Evolutionary conservation across 2,329 filamentous ascomycete genomes (phyloP).

Genomic region (Calonectria multiphialidica): DNA sequence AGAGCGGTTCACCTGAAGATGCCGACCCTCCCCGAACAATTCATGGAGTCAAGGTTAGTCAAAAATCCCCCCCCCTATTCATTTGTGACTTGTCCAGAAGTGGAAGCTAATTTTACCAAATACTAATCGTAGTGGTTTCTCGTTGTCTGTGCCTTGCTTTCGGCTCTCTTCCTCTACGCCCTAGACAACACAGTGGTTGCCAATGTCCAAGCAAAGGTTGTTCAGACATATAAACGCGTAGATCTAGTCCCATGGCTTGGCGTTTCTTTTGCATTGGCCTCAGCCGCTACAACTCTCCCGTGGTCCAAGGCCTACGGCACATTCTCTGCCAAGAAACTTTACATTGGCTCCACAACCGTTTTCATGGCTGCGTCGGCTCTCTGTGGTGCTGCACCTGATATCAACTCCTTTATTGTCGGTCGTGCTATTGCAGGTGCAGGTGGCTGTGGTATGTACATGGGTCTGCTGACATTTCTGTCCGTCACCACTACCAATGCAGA

Average conservation of each 20-base stretch:
- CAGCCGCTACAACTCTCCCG: neutral
- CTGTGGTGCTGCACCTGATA: neutral
- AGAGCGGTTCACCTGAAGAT: neutral
- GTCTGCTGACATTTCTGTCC: neutral
- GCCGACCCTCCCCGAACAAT: neutral
- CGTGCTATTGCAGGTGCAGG: neutral
- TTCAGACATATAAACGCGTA: neutral
- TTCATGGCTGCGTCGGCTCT: neutral
- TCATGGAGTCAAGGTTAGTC: neutral
- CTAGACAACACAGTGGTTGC: neutral
- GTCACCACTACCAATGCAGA: neutral
- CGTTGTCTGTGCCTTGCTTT: neutral
- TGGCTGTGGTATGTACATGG: neutral
- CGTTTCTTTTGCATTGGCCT: neutral
- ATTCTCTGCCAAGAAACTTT: neutral
- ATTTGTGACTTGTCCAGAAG: too few relatives aligned
- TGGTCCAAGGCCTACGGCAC: neutral
- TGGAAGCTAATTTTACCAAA: too few relatives aligned
- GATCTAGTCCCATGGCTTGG: neutral
- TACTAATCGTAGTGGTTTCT: neutral
- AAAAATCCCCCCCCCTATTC: too few relatives aligned
- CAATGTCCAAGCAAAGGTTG: neutral
- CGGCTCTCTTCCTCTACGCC: neutral
- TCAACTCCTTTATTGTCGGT: neutral
- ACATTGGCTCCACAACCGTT: neutral